These are phyloP conservation scores for Prunus mume DNA, from an alignment of 306 rosid species.

Conservation along the genomic window DNA sequence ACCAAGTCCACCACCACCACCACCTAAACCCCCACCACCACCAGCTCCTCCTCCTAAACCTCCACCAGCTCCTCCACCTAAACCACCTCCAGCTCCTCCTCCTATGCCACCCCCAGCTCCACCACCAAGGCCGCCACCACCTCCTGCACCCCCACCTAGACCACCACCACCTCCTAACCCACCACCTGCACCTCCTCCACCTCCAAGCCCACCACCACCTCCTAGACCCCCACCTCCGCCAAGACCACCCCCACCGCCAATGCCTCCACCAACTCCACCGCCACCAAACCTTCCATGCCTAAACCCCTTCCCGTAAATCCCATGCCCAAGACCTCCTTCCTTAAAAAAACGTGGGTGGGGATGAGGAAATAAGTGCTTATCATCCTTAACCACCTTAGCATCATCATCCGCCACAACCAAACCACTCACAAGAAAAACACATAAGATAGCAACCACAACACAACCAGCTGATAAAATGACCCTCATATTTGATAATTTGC, in stretches of 20 bases:
- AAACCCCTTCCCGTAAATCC: slow-evolving; percentile 29
- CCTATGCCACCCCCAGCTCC: slow-evolving; percentile 19
- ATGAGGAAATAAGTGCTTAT: slow-evolving; percentile 25
- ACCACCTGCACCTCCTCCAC: slow-evolving; percentile 15
- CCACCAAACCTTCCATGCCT: slow-evolving; percentile 27
- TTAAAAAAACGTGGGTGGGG: slow-evolving; percentile 25
- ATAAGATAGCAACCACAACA: slow-evolving; percentile 17
- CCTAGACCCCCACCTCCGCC: slow-evolving; percentile 22
- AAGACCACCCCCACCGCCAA: slow-evolving; percentile 18
- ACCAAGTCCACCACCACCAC: slow-evolving; percentile 30
- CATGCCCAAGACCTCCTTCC: slow-evolving; percentile 30
- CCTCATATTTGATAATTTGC: not conserved
- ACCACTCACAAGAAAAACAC: slow-evolving; percentile 21
- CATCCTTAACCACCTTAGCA: slow-evolving; percentile 20
- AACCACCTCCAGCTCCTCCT: slow-evolving; percentile 27
- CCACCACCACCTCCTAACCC: slow-evolving; percentile 19
- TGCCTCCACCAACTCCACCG: slow-evolving; percentile 15
- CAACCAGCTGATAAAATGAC: slow-evolving; percentile 1
- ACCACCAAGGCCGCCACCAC: slow-evolving; percentile 18
- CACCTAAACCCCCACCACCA: slow-evolving; percentile 22
- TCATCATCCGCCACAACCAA: slow-evolving; percentile 30
- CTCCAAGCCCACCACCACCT: slow-evolving; percentile 18
- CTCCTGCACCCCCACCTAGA: slow-evolving; percentile 15
- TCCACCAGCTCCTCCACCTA: not conserved
- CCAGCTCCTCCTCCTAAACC: slow-evolving; percentile 26